Conservation (phyloP, 495 filamentous ascomycete genomes). For the Aspergillus wentii region DNA sequence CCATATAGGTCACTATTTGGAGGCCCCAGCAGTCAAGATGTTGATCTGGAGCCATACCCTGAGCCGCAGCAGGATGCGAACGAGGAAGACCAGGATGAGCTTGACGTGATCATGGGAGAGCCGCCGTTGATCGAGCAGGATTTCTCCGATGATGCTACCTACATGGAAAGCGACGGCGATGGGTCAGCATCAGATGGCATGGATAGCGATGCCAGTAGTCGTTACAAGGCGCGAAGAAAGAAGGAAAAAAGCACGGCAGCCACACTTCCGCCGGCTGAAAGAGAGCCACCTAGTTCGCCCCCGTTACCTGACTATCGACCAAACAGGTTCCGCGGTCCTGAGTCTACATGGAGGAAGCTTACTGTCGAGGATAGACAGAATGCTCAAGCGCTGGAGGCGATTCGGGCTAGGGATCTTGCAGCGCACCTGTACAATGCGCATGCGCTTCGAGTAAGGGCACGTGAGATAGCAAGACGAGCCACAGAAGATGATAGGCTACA, state of each 20-base stretch:
- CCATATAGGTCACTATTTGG: slow-evolving; percentile 30
- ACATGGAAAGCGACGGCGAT: slow-evolving; percentile 16
- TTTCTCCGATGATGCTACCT: slow-evolving; percentile 22
- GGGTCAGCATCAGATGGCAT: neutral
- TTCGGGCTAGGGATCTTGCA: slow-evolving; percentile 57
- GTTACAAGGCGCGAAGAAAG: neutral
- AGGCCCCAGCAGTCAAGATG: slow-evolving; percentile 23
- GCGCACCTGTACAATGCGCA: slow-evolving; percentile 75
- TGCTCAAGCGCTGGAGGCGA: slow-evolving; percentile 50
- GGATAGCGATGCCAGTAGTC: neutral
- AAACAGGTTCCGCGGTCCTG: slow-evolving; percentile 49
- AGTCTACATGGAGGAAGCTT: slow-evolving; percentile 54
- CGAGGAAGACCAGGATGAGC: slow-evolving; percentile 11
- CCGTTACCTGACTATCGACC: slow-evolving; percentile 30
- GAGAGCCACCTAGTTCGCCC: slow-evolving; percentile 1
- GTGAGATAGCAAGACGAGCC: slow-evolving; percentile 13
- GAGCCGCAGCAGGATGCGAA: slow-evolving; percentile 2
- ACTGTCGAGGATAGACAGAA: slow-evolving; percentile 56
- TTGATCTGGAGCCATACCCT: slow-evolving; percentile 7
- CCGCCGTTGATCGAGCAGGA: slow-evolving; percentile 11
- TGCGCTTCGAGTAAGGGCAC: slow-evolving; percentile 47
- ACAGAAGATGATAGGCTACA: slow-evolving; percentile 22
- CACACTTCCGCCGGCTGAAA: neutral
- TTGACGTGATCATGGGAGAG: slow-evolving; percentile 22
- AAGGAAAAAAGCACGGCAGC: neutral